Evolutionary conservation across 2,329 filamentous ascomycete species (phyloP).

Genomic region (Xylaria digitata): DNA sequence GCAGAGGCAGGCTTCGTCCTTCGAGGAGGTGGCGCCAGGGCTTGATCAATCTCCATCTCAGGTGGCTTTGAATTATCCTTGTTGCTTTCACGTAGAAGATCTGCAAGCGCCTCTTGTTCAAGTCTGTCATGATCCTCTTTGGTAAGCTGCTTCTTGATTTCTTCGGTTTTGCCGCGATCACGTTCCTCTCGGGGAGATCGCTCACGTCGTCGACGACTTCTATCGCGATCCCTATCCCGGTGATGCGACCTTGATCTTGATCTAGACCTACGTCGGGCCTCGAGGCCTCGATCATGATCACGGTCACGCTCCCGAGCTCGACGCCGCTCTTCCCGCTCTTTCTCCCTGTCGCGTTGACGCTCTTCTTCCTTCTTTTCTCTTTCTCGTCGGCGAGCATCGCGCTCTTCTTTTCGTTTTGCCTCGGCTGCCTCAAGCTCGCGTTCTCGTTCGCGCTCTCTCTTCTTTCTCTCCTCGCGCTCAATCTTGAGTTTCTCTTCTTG

Average conservation of each 20-base stretch:
- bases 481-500: conserved; percentile 71
- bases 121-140: conserved; percentile 68
- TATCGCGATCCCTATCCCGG: conserved; percentile 52
- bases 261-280: conserved; percentile 49
- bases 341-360: conserved; percentile 59
- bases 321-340: conserved; percentile 66
- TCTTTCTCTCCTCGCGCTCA: conserved; percentile 66
- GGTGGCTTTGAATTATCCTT: conserved; percentile 60
- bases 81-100: conserved; percentile 69
- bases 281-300: conserved; percentile 47
- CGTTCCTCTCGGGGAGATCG: conserved; percentile 53
- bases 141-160: conserved; percentile 65
- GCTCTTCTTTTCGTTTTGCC: conserved; percentile 61
- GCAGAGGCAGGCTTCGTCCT: conserved; percentile 65
- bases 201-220: conserved; percentile 50
- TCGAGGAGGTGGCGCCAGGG: conserved; percentile 66
- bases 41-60: conserved; percentile 67
- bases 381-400: conserved; percentile 61
- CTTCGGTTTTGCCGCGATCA: conserved; percentile 54
- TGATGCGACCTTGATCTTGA: conserved; percentile 50
- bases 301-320: conserved; percentile 54
- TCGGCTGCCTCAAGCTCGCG: conserved; percentile 63
- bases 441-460: conserved; percentile 61
- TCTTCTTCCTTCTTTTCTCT: conserved; percentile 52
- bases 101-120: conserved; percentile 68